Evolutionary conservation across 306 rosid species (phyloP), one percentile per base, ranked within the genome.

Genomic region (Citrullus mucosospermus): DNA sequence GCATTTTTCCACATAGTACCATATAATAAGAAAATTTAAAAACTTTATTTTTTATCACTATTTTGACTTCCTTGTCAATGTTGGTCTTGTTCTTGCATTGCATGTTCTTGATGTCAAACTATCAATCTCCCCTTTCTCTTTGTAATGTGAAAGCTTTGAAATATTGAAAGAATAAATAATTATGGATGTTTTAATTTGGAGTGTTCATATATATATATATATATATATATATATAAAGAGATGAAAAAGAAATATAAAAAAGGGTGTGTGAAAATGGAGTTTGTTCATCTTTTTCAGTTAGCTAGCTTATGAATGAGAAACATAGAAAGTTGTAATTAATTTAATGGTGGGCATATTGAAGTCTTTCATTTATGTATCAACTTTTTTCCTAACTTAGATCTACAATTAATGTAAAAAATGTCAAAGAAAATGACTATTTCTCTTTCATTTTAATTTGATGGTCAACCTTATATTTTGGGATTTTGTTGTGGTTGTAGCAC

Each of bases 71-170:
- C 20, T 71, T 71, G 75, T 25, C 59, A 71, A 48, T 25, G 4
- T 17, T 46, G 56, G 76, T 71, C 58, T 71, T 70, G 16, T n/a
- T 39, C 53, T 65, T 65, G 71, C 41, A 60, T 12, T 32, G 67
- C 67, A 60, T 60, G 67, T 61, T 61, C 67, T 61, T 61, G 70
- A 38, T 38, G 73, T 66, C 73, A 66, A 66, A 66, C 15, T 38
- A 38, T 66, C 30, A 18, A 10, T 69, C 75, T 44, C 36, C 15
- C 38, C 14, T 28, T 48, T 48, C 30, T 53, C 62, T 44, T 32
- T 74, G 17, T 18, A 36, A 34, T 73, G 78, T 51, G 78, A 73
- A 73, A 73, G 78, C 61, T 73, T 73, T 73, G 78, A 73, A 73
- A 30, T 54, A 43, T 68, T 44, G 15, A 25, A 46, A 25, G 9